These are phyloP conservation scores for Neurospora africana DNA, from an alignment of 495 filamentous ascomycete species.

Conservation along the genomic window DNA sequence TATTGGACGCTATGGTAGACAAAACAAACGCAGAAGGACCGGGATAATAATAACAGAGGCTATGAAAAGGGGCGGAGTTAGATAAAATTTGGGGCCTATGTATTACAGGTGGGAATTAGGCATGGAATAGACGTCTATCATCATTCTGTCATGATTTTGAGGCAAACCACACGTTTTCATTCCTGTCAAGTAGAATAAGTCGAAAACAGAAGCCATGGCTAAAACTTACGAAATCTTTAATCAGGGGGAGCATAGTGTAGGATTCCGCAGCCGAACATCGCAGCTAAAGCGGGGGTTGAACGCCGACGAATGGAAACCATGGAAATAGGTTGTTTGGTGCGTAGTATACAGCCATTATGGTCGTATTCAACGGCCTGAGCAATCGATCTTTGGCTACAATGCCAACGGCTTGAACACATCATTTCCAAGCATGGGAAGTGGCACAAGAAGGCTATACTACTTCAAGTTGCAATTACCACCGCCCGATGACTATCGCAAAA, in stretches of 20 bases:
- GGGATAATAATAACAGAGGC: neutral
- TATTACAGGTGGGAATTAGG: neutral
- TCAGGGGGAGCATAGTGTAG: neutral
- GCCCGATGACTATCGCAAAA: neutral
- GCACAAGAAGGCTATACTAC: neutral
- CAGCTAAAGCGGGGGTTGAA: neutral
- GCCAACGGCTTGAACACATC: neutral
- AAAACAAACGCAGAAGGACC: neutral
- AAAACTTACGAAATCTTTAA: neutral
- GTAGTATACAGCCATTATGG: neutral
- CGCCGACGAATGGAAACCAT: no score
- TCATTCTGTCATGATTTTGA: neutral
- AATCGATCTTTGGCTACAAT: neutral
- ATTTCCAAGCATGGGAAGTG: neutral
- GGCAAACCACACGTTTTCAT: no score
- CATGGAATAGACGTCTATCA: neutral
- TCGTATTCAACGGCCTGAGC: neutral
- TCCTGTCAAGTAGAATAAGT: neutral
- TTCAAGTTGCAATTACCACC: neutral
- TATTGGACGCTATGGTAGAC: neutral
- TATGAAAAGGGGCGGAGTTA: neutral
- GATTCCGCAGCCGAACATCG: neutral
- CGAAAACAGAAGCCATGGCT: no score
- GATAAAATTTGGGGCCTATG: neutral
- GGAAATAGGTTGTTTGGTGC: no score